Conservation (phyloP, 805 yeast genomes). For the Metschnikowia vanudenii region DNA sequence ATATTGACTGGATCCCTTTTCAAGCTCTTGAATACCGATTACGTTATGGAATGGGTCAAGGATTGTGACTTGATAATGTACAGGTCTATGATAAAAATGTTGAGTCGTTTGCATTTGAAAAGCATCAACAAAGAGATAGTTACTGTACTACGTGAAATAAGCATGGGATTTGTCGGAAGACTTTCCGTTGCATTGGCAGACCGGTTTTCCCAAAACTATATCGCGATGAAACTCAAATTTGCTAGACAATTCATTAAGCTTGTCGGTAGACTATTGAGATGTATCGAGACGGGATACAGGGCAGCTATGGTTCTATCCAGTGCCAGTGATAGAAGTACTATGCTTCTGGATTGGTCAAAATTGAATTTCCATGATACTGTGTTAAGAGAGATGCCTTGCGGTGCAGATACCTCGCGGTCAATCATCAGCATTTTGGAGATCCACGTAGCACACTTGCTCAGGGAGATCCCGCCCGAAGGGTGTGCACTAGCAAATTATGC, state of each 20-base stretch:
- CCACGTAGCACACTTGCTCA: conserved; percentile 35
- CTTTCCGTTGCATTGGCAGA: conserved; percentile 36
- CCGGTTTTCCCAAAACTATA: conserved; percentile 50
- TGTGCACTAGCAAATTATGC: conserved; percentile 26
- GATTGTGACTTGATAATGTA: conserved; percentile 68
- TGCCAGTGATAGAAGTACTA: conserved; percentile 43
- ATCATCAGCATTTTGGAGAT: conserved; percentile 34
- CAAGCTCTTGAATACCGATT: conserved; percentile 51
- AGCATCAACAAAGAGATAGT: conserved; percentile 55
- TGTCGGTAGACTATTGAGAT: conserved; percentile 53
- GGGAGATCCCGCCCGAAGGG: conserved; percentile 6
- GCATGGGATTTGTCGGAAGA: conserved; percentile 47
- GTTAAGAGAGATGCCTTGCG: conserved; percentile 52
- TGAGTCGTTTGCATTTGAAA: conserved; percentile 61
- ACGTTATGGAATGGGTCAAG: conserved; percentile 59
- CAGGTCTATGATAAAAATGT: conserved; percentile 50
- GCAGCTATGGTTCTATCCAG: conserved; percentile 48
- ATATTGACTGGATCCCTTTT: conserved; percentile 63
- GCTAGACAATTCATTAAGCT: conserved; percentile 55
- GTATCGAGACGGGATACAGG: conserved; percentile 51
- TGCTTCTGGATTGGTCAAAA: conserved; percentile 59
- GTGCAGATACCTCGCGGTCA: conserved; percentile 28
- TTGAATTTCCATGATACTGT: conserved; percentile 49
- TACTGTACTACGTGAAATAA: conserved; percentile 52
- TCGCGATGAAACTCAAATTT: conserved; percentile 49